A percentile compares a stretch with the other conserved stretches of the same genome.
These are phyloP conservation scores for Zymoseptoria passerinii DNA, from an alignment of 2,329 filamentous ascomycete species.

Conservation along the genomic window DNA sequence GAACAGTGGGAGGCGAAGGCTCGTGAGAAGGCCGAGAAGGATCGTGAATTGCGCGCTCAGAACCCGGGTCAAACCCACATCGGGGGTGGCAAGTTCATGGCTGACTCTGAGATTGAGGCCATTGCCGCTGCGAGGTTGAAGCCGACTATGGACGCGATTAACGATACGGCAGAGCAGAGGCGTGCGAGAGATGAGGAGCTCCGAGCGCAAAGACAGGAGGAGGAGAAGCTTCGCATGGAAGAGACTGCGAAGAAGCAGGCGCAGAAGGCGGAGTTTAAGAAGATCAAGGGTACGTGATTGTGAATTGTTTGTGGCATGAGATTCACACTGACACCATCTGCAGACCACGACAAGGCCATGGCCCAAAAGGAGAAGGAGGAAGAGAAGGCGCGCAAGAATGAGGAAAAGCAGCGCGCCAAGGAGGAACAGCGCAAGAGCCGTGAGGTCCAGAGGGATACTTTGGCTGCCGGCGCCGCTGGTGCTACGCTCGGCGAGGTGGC, in stretches of 20 bases:
- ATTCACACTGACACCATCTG: conserved; percentile 5
- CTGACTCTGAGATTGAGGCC: conserved; percentile 66
- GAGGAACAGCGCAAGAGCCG: conserved; percentile 46
- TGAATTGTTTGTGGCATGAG: not conserved
- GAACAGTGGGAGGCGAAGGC: conserved; percentile 75
- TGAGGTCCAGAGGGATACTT: conserved; percentile 21
- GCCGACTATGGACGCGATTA: conserved; percentile 77
- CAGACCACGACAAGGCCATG: conserved; percentile 48
- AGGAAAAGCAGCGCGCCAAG: conserved; percentile 44
- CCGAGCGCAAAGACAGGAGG: conserved; percentile 56
- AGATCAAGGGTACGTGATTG: conserved; percentile 48
- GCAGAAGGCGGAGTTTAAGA: conserved; percentile 39
- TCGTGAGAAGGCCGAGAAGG: conserved; percentile 57
- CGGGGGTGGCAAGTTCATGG: conserved; percentile 72
- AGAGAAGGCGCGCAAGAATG: conserved; percentile 43
- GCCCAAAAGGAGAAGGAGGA: conserved; percentile 42
- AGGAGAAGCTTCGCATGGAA: conserved; percentile 50
- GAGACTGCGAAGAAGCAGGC: conserved; percentile 45
- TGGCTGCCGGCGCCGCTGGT: conserved; percentile 9
- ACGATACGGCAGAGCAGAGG: conserved; percentile 65
- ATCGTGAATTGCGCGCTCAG: conserved; percentile 52
- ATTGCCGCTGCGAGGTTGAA: conserved; percentile 71
- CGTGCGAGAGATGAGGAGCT: conserved; percentile 57
- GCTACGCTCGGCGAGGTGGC: conserved; percentile 4
- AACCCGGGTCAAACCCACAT: conserved; percentile 57